Base-by-base conservation (phyloP, 805 yeast species). In the Cyberlindnera xylosilytica region DNA sequence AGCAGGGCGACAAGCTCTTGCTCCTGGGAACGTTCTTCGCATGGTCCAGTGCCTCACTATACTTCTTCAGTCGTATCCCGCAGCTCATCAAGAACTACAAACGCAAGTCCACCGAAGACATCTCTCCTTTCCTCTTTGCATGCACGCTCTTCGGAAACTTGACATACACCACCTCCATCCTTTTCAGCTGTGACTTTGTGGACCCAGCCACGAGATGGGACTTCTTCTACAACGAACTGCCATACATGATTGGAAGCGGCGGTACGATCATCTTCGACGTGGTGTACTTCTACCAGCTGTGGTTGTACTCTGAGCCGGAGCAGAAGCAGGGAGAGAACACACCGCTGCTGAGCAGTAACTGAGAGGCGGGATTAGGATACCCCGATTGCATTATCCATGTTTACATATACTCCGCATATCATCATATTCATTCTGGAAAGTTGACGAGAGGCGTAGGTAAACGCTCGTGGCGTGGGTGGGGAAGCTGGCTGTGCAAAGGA, bases 241-340 rank as follows among this genome's bases (percentile, higher is more conserved):
- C 97, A 0, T 90, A 82, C 57, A 70, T 91, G 24, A 56, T 88
- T 20, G 97, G 97, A 1, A 81, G 93, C 50, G 75, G 87, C 0
- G 97, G 97, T 7, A 89, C 97, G 0, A 74, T 89, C 16, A 51
- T 79, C 3, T 88, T 90, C 61, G 97, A 90, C 60, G 46, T 80
- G 29, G 64, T 78, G 4, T 83, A 82, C 57, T 81, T 83, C 54
- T 81, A 79, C 57, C 93, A 84, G 56, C 63, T 76, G 34, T 65
- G 65, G 61, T 28, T 63, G 6, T 67, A 66, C 44, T 53, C 54
- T 15, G 51, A 50, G 16, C 29, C 32, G 1, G 11, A n/a, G 16
- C 2, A 46, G 41, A 19, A 32, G 22, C 3, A 28, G 33, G 11
- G n/a, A 9, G 58, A 55, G 22, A 45, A 44, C 23, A 29, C 48